Percentiles rank a stretch among this genome's conserved stretches.
phyloP scores from a whole-genome alignment of 2,329 filamentous ascomycete species.

The Allantophomopsis lycopodina region DNA sequence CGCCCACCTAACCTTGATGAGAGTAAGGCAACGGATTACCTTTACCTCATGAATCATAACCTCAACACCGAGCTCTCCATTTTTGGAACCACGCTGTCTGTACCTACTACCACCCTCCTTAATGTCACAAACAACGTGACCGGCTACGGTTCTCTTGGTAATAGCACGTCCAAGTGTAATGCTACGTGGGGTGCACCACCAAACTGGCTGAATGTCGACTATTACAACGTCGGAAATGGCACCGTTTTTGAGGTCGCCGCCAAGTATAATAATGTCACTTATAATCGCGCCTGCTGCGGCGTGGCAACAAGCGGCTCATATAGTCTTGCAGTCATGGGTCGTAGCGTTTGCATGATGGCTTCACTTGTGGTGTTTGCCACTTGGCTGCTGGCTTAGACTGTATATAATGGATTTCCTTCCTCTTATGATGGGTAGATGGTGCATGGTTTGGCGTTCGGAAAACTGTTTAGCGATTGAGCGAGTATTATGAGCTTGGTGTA shows the following conservation, averaged over 20 bases:
- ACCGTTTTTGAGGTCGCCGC: slow-evolving; percentile 69
- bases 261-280: slow-evolving; percentile 58
- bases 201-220: slow-evolving; percentile 73
- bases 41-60: slow-evolving; percentile 87
- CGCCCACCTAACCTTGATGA: slow-evolving; percentile 54
- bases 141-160: slow-evolving; percentile 53
- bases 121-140: slow-evolving; percentile 58
- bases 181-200: slow-evolving; percentile 52
- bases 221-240: slow-evolving; percentile 57
- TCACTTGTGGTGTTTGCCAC: background rate
- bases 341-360: background rate
- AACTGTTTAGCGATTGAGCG: too few relatives aligned
- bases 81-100: slow-evolving; percentile 46
- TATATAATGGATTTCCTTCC: too few relatives aligned
- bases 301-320: slow-evolving; percentile 14
- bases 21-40: slow-evolving; percentile 39
- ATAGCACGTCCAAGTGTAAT: slow-evolving; percentile 47
- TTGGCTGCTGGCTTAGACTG: background rate
- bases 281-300: slow-evolving; percentile 47
- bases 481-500: too few relatives aligned
- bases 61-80: slow-evolving; percentile 67
- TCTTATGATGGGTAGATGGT: too few relatives aligned
- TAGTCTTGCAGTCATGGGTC: background rate
- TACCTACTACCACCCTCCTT: slow-evolving; percentile 57
- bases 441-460: too few relatives aligned